Evolutionary conservation across 1,284 basidiomycete species (phyloP).

Genomic region (Fomes fomentarius): DNA sequence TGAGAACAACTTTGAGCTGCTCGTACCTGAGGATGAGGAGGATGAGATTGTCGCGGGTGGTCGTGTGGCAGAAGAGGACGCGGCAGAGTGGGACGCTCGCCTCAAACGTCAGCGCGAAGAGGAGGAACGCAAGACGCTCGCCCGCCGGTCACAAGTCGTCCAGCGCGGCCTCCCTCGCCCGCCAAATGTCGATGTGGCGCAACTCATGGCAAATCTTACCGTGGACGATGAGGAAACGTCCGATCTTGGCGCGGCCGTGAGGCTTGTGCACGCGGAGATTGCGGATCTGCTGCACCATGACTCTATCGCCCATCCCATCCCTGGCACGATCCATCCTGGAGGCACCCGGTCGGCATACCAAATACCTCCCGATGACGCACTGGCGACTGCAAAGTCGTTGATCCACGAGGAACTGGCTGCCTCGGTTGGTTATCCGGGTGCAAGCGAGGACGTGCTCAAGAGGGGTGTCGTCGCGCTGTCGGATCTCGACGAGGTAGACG

Average conservation of each 20-base stretch:
- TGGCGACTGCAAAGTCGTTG: constrained; percentile 72
- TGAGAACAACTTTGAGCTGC: constrained; percentile 97
- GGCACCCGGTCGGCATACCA: constrained; percentile 75
- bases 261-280: constrained; percentile 81
- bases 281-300: constrained; percentile 87
- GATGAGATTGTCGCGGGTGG: constrained; percentile 47
- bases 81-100: constrained; percentile 88
- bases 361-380: constrained; percentile 76
- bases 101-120: constrained; percentile 72
- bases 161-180: constrained; percentile 88
- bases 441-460: constrained; percentile 77
- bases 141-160: constrained; percentile 82
- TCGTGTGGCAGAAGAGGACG: constrained; percentile 76
- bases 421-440: constrained; percentile 84
- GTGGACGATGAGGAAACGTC: constrained; percentile 48
- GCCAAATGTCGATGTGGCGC: constrained; percentile 75
- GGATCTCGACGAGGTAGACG: constrained; percentile 61
- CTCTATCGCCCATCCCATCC: constrained; percentile 85
- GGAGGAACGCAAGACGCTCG: constrained; percentile 78
- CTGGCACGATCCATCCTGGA: constrained; percentile 85
- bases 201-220: constrained; percentile 62
- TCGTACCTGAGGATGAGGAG: constrained; percentile 87
- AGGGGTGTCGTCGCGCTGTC: constrained; percentile 69
- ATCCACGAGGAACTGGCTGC: constrained; percentile 84
- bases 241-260: constrained; percentile 55